A percentile compares a stretch with the other conserved stretches of the same genome.
Conservation (phyloP, 805 yeast species). For the Hanseniaspora thailandica region DNA sequence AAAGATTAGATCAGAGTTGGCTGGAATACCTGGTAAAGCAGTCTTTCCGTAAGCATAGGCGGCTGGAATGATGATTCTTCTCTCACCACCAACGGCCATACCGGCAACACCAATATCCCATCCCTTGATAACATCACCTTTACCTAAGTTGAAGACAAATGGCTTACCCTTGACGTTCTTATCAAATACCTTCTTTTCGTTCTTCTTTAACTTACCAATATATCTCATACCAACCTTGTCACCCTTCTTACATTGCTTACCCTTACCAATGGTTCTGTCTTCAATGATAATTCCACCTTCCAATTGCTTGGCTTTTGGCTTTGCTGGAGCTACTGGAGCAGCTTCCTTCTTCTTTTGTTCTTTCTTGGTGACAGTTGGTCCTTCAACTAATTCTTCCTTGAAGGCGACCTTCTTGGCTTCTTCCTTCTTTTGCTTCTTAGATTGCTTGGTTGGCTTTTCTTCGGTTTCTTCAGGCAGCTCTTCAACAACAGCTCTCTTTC, state of each 20-base stretch:
- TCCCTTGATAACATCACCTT: constrained; percentile 97
- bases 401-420: constrained; percentile 20
- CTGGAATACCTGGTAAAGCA: constrained; percentile 92
- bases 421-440: constrained; percentile 37
- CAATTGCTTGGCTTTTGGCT: constrained; percentile 60
- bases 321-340: constrained; percentile 19
- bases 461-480: constrained; percentile 24
- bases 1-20: constrained; percentile 90
- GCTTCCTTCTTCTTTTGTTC: constrained; percentile 16
- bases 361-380: constrained; percentile 13
- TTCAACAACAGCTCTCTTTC: constrained; percentile 28
- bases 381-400: constrained; percentile 21
- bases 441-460: constrained; percentile 23
- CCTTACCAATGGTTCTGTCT: constrained; percentile 83
- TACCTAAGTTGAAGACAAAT: constrained; percentile 78
- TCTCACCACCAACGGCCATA: constrained; percentile 97
- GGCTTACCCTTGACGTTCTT: constrained; percentile 97
- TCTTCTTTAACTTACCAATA: constrained; percentile 82
- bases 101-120: constrained; percentile 98
- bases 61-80: constrained; percentile 92
- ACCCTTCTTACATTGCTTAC: constrained; percentile 77
- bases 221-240: constrained; percentile 91
- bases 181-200: constrained; percentile 84
- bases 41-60: constrained; percentile 93
- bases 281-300: constrained; percentile 90